A percentile compares a stretch with the other conserved stretches of the same genome.
Conservation (phyloP, 495 filamentous ascomycete genomes). For the Penicillium coprophilum region DNA sequence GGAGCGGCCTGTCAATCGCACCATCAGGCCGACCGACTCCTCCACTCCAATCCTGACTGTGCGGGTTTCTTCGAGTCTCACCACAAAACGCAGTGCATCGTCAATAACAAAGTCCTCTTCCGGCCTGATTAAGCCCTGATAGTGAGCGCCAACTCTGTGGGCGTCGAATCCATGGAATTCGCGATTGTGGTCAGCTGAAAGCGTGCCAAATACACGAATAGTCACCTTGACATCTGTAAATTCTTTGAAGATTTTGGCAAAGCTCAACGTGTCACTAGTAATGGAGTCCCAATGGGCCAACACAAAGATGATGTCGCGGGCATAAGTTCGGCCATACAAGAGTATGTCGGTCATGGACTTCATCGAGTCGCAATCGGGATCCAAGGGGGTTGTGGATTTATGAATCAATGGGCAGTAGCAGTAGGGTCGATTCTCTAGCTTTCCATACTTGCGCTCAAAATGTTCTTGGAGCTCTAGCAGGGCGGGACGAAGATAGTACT, state of each 20-base stretch:
- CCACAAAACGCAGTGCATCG: neutral
- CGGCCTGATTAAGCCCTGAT: neutral
- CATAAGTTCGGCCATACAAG: neutral
- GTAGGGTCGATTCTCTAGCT: neutral
- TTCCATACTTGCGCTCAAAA: neutral
- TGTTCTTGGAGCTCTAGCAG: neutral
- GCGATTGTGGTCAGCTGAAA: neutral
- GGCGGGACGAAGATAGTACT: neutral
- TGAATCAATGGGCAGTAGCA: slow-evolving; percentile 3
- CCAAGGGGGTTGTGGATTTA: neutral
- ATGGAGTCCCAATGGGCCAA: neutral
- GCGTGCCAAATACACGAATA: neutral
- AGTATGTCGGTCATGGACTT: neutral
- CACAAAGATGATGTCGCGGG: neutral
- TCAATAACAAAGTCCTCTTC: slow-evolving; percentile 9
- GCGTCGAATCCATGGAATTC: neutral
- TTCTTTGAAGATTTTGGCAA: neutral
- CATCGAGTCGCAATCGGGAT: neutral
- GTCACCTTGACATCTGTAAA: neutral
- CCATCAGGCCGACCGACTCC: neutral
- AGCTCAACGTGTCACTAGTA: neutral
- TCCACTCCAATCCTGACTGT: neutral
- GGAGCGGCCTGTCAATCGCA: neutral
- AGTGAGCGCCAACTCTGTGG: neutral
- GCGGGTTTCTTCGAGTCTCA: neutral